Base-by-base conservation (phyloP, 306 rosid species). In the Cucurbita argyrosperma region DNA sequence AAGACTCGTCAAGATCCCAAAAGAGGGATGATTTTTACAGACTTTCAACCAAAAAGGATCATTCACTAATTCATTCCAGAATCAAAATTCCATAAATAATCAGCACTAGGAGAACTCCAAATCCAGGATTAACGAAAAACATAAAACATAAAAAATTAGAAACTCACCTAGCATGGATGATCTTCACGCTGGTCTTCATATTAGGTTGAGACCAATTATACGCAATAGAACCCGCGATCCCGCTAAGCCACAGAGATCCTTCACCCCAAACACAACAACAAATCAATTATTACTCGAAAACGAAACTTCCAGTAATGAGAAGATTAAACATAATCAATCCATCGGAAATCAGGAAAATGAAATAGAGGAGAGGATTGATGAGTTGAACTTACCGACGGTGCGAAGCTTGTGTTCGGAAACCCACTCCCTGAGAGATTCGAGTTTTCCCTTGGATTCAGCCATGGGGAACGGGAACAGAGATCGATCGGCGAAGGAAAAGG, bases 181-280 rank as follows among this genome's bases (percentile, higher is more conserved):
- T 85, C 89, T 82, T 95, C 68, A 95, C 96, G 76, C 92, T 90
- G 77, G 95, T 84, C 80, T 91, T 95, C 98, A 92, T 88, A 82
- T 87, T 84, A 38, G 99, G 99, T 60, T 84, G 92, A 79, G 99
- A 94, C 97, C 99, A 94, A 21, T 94, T 89, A 82, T 94, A 94
- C 0, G 96, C 99, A 77, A 91, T 87, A 35, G 99, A 91, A 56
- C 97, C 96, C 26, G 92, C 74, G 10, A 94, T 77, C 74, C 99
- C 96, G 61, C 95, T 87, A 64, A 91, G 92, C 97, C 99, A 94
- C 40, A 94, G 76, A 78, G 79, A 77, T 30, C 99, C 99, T 94
- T 62, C 74, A 79, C 52, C 47, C 74, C 65, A 62, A 76, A 63
- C 46, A 47, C 45, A 14, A 70, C 37, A 57, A 63, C 30, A n/a